These are phyloP conservation scores for Mallotus japonicus DNA, from an alignment of 441 rosid species.

Conservation along the genomic window DNA sequence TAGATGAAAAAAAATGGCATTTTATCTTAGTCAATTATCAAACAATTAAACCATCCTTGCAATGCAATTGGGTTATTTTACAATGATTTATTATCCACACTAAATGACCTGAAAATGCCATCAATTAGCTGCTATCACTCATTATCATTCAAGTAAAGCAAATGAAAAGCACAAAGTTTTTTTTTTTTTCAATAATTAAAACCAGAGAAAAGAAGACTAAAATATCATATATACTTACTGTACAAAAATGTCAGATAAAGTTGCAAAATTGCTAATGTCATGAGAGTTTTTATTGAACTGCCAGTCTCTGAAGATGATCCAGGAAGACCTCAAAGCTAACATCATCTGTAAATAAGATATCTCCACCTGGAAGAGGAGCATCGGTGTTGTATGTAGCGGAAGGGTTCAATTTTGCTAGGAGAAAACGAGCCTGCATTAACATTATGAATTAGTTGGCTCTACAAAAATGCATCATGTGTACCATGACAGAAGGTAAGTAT, in stretches of 20 bases:
- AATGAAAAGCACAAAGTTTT: no score
- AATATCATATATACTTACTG: conserved; percentile 19
- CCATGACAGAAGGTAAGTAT: background rate
- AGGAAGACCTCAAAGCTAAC: conserved; percentile 85
- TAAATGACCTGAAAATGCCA: no score
- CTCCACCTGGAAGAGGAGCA: conserved; percentile 45
- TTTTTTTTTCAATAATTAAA: background rate
- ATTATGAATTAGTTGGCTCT: background rate
- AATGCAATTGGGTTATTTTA: no score
- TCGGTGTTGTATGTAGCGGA: conserved; percentile 60
- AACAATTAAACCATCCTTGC: no score
- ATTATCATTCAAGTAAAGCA: no score
- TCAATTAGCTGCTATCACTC: no score
- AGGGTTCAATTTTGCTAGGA: conserved; percentile 87
- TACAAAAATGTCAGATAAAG: conserved; percentile 23
- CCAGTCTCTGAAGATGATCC: conserved; percentile 85
- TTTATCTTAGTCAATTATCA: no score
- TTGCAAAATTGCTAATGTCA: conserved; percentile 35
- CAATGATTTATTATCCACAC: no score
- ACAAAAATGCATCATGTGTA: background rate
- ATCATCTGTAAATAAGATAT: conserved; percentile 73
- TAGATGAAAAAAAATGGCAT: no score
- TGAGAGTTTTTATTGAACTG: conserved; percentile 45
- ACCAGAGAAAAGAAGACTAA: background rate
- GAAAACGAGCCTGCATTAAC: conserved; percentile 74